Base-by-base conservation (phyloP, 192 early-diverging fungal species). In the Phycomyces blakesleeanus region DNA sequence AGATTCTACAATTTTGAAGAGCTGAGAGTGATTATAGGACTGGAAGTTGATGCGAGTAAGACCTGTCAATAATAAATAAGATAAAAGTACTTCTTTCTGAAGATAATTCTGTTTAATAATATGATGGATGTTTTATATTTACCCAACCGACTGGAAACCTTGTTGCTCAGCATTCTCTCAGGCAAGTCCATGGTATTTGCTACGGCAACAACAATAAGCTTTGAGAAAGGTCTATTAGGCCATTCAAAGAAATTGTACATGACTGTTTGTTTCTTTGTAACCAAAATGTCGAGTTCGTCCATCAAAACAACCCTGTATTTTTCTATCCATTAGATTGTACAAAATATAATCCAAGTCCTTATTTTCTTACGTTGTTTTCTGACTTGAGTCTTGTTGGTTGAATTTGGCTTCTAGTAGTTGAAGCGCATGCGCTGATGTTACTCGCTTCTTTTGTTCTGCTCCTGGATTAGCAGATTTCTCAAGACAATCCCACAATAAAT, bases 211-310 rank as follows among this genome's bases (percentile, higher is more conserved):
- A 99, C 91, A 63, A 97, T 90, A 14, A 99, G 73, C 61, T 87
- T 80, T 14, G 94, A 92, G 63, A 90, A 77, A 9, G 83, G 76
- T 22, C 90, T 82, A 49, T 87, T 90, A 16, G 97, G 94, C 96
- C 96, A 99, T 51, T 98, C 93, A 62, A 99, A 97, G 64, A 99
- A 93, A 71, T 98, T 99, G 77, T 97, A 98, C 81, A 99, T 91
- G 49, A 99, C 90, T 1, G 83, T 82, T 64, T 97, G 95, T 52
- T 91, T 92, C 61, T 90, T 88, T 0, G 93, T 94, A 6, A 96
- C 91, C 20, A 99, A 74, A 11, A 97, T 71, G 72, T 99, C 97
- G 42, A 99, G 79, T 75, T 99, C 97, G 68, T 99, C 97, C 83
- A 99, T 90, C 51, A 99, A 67, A 1, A 98, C 90, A 5, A 99